phyloP scores from a whole-genome alignment of 192 early-diverging fungal species.

The Gaertneriomyces sp. region DNA sequence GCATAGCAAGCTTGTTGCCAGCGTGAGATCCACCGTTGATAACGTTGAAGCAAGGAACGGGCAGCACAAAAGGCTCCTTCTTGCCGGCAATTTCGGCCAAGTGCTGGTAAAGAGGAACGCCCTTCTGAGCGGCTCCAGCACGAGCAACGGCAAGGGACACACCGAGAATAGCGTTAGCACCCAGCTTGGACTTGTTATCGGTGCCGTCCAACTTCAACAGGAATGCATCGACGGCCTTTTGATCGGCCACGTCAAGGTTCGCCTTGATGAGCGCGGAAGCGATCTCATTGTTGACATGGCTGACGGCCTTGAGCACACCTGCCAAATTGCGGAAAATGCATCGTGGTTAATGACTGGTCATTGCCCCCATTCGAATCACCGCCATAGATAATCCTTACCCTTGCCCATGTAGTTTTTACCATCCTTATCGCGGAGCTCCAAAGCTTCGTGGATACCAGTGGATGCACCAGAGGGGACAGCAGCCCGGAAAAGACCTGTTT shows the following conservation, averaged over 20 bases:
- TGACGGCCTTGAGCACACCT: slow-evolving; percentile 88
- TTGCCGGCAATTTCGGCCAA: slow-evolving; percentile 83
- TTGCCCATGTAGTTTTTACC: slow-evolving; percentile 89
- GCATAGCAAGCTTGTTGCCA: slow-evolving; percentile 99
- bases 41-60: slow-evolving; percentile 97
- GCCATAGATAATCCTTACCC: slow-evolving; percentile 51
- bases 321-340: neutral
- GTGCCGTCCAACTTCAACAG: slow-evolving; percentile 91
- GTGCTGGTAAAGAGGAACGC: slow-evolving; percentile 92
- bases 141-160: slow-evolving; percentile 94
- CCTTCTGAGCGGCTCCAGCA: slow-evolving; percentile 91
- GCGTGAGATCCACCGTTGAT: slow-evolving; percentile 99
- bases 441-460: slow-evolving; percentile 97
- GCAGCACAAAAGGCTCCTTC: slow-evolving; percentile 84
- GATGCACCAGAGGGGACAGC: slow-evolving; percentile 98
- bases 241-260: slow-evolving; percentile 79
- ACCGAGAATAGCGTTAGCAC: slow-evolving; percentile 98
- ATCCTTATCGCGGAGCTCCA: slow-evolving; percentile 93
- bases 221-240: slow-evolving; percentile 87
- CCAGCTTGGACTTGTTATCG: slow-evolving; percentile 90
- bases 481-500: slow-evolving; percentile 82
- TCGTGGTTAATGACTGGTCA: neutral
- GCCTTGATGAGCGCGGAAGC: slow-evolving; percentile 75
- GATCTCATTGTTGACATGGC: slow-evolving; percentile 87
- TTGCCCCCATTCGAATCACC: neutral